Conservation (phyloP, 306 rosid genomes). For the Malus sylvestris region DNA sequence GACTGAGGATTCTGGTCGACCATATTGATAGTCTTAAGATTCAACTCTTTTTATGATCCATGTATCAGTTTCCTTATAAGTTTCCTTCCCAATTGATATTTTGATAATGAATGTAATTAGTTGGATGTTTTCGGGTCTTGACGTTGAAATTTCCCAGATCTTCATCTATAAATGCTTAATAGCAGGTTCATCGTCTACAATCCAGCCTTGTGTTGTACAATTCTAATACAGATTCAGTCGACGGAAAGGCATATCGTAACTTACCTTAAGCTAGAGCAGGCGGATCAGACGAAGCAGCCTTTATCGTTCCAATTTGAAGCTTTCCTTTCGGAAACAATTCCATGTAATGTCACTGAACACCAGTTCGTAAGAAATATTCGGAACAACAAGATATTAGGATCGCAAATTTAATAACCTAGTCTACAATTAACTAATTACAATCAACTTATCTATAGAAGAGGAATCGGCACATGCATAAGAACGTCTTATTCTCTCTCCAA, state of each 20-base stretch:
- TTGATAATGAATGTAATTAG: background rate
- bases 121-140: background rate
- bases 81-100: background rate
- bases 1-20: conserved; percentile 30
- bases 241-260: background rate
- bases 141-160: background rate
- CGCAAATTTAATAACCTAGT: no score
- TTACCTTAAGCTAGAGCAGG: background rate
- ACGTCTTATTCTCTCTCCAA: no score
- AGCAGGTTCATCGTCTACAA: no score
- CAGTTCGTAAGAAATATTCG: background rate
- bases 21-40: background rate
- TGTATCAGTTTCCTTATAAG: background rate
- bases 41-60: background rate
- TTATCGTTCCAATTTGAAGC: conserved; percentile 18
- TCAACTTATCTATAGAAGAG: no score
- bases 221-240: no score
- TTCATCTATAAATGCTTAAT: no score
- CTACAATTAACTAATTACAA: no score
- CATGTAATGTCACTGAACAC: conserved; percentile 22
- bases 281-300: background rate
- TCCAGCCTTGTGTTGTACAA: no score
- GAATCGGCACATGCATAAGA: no score
- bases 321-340: conserved; percentile 13
- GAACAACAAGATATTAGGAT: no score